phyloP scores from a whole-genome alignment of 495 filamentous ascomycete genomes.

The Aspergillus leporis region DNA sequence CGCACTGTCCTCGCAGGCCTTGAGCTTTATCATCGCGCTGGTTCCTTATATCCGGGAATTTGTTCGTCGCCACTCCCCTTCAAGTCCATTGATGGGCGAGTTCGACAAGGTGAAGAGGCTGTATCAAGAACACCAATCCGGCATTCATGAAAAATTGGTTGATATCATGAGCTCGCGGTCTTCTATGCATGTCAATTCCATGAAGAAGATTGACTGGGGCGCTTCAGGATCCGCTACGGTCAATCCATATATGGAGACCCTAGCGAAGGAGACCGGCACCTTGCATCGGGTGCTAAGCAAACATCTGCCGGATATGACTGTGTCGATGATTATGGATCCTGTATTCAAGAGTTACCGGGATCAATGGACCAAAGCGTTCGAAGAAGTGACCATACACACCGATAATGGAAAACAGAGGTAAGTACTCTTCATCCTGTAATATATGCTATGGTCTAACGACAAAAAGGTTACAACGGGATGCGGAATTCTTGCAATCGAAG shows the following conservation, averaged over 20 bases:
- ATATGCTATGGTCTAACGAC: conserved; percentile 18
- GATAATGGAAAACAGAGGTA: conserved; percentile 73
- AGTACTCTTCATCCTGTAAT: conserved; percentile 19
- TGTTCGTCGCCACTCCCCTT: conserved; percentile 72
- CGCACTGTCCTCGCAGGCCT: conserved; percentile 84
- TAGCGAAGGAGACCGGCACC: conserved; percentile 85
- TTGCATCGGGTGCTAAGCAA: conserved; percentile 85
- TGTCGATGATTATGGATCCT: conserved; percentile 84
- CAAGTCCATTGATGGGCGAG: conserved; percentile 71
- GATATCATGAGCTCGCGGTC: conserved; percentile 91
- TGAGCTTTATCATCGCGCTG: conserved; percentile 83
- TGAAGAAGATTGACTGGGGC: conserved; percentile 81
- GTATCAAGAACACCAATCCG: conserved; percentile 89
- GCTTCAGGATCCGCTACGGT: conserved; percentile 36
- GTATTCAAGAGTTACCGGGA: conserved; percentile 86
- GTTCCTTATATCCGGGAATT: conserved; percentile 93
- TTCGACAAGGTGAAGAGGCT: conserved; percentile 90
- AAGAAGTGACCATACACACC: conserved; percentile 63
- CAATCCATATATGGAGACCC: conserved; percentile 85
- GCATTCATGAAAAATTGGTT: conserved; percentile 92
- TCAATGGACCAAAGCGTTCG: conserved; percentile 75
- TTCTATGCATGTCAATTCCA: conserved; percentile 65
- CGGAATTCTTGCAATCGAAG: conserved; percentile 70
- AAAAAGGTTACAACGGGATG: conserved; percentile 75
- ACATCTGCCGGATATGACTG: conserved; percentile 75